Conservation (phyloP, 2,329 filamentous ascomycete species). For the Colletotrichum tropicicola region DNA sequence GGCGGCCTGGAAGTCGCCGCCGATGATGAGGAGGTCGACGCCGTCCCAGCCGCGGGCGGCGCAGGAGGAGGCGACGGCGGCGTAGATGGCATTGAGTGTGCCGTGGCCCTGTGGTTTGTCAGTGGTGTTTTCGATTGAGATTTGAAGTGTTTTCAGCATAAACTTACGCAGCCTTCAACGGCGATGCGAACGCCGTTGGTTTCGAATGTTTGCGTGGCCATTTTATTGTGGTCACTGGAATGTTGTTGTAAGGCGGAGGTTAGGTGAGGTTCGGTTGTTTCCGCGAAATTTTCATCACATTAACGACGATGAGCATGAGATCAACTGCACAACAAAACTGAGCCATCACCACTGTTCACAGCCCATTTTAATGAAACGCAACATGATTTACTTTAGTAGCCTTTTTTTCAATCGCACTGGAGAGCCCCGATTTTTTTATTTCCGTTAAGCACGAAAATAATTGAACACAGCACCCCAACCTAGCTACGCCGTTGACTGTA, state of each 20-base stretch:
- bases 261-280: background rate
- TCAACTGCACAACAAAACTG: background rate
- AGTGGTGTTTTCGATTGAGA: no score
- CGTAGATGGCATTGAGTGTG: conserved; percentile 90
- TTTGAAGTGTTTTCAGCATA: no score
- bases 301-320: background rate
- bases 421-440: no score
- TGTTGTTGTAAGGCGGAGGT: conserved; percentile 23
- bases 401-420: no score
- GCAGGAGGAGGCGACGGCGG: conserved; percentile 75
- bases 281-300: conserved; percentile 20
- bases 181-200: conserved; percentile 74
- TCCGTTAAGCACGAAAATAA: no score
- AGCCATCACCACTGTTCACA: no score
- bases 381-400: no score
- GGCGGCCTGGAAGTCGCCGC: conserved; percentile 88
- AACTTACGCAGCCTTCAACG: conserved; percentile 87
- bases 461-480: no score
- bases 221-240: conserved; percentile 29
- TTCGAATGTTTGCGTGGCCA: conserved; percentile 44
- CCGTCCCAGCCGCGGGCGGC: conserved; percentile 78
- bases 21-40: conserved; percentile 92
- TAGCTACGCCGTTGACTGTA: no score
- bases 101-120: conserved; percentile 77
- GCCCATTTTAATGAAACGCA: no score